Conservation (phyloP, 345 rosid genomes). For the Iberis pinnata region DNA sequence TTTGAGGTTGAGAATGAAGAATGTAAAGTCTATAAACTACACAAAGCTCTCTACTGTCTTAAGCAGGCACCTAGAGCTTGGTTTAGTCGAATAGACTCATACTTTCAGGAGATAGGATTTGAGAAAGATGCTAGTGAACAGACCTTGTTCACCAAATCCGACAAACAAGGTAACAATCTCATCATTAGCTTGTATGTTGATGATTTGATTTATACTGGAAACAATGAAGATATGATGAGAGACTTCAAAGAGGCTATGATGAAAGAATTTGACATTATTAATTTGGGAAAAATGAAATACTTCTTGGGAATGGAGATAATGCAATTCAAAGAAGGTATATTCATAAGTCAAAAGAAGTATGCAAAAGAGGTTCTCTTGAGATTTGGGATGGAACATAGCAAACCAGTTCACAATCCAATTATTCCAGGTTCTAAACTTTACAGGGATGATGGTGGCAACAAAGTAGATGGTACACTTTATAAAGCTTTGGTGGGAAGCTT, state of each 20-base stretch:
- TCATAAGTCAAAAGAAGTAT: neutral
- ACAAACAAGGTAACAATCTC: neutral
- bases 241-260: neutral
- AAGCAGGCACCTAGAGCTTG: too few species aligned
- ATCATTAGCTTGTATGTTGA: slow-evolving; percentile 4
- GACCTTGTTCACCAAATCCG: neutral
- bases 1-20: too few species aligned
- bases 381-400: neutral
- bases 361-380: neutral
- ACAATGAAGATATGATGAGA: slow-evolving; percentile 9
- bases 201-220: slow-evolving; percentile 9
- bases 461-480: neutral
- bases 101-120: too few species aligned
- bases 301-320: neutral
- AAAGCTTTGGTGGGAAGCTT: slow-evolving; percentile 5
- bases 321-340: neutral
- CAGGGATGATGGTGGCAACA: neutral
- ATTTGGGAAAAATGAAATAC: neutral
- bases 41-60: too few species aligned
- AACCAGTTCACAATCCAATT: neutral
- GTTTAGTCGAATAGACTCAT: too few species aligned
- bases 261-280: neutral
- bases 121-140: neutral
- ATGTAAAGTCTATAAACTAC: too few species aligned
- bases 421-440: too few species aligned